Evolutionary conservation across 345 rosid species (phyloP).

Genomic region (Acer yangbiense): DNA sequence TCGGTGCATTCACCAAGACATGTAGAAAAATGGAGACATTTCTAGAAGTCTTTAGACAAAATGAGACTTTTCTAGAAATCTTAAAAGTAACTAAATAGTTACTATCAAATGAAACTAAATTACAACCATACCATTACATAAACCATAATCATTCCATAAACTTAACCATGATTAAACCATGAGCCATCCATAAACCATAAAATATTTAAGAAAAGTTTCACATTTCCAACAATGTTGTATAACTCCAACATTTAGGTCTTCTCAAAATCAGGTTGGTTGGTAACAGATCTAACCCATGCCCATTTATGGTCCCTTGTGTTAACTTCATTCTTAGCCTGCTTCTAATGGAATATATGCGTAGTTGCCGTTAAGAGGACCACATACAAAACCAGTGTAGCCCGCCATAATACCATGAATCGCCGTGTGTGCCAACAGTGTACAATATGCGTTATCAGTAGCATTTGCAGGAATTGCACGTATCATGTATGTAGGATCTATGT

Average conservation of each 20-base stretch:
- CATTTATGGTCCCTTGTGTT: constrained; percentile 73
- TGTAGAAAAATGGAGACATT: too few relatives aligned
- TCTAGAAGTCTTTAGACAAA: too few relatives aligned
- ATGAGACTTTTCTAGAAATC: too few relatives aligned
- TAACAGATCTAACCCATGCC: constrained; percentile 93
- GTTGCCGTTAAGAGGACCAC: constrained; percentile 83
- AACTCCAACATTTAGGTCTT: constrained; percentile 6
- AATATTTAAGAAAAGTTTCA: too few relatives aligned
- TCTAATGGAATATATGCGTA: constrained; percentile 78
- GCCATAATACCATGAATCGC: constrained; percentile 94
- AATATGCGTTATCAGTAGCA: constrained; percentile 73
- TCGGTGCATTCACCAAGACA: too few relatives aligned
- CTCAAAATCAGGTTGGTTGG: constrained; percentile 82
- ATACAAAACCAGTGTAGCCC: constrained; percentile 80
- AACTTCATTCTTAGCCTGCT: constrained; percentile 69
- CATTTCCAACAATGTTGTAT: too few relatives aligned
- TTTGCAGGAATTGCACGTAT: constrained; percentile 89
- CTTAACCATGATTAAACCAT: too few relatives aligned
- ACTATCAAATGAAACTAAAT: too few relatives aligned
- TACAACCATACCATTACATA: too few relatives aligned
- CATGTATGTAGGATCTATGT: constrained; percentile 94
- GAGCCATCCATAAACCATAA: too few relatives aligned
- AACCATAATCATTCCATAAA: too few relatives aligned
- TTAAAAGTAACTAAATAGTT: too few relatives aligned
- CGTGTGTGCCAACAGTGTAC: constrained; percentile 88